These are phyloP conservation scores for Stygiomarasmius scandens DNA, from an alignment of 1,284 basidiomycete species.

Conservation along the genomic window DNA sequence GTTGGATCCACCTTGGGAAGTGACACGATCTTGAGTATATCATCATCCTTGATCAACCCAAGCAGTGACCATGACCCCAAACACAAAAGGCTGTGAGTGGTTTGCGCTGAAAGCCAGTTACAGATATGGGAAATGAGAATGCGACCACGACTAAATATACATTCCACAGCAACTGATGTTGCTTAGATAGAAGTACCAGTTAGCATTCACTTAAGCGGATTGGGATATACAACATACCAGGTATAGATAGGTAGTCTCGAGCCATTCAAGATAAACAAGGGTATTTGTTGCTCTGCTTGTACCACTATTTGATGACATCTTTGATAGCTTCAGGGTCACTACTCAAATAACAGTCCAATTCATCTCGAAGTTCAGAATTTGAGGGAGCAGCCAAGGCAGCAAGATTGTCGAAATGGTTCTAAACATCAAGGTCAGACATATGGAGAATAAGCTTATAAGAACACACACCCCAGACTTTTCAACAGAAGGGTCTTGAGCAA, in stretches of 20 bases:
- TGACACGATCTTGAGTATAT: background rate
- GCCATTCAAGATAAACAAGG: slow-evolving; percentile 33
- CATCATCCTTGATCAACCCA: background rate
- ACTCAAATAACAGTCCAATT: slow-evolving; percentile 28
- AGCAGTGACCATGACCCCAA: slow-evolving; percentile 27
- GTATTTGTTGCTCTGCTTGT: slow-evolving; percentile 21
- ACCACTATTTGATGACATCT: slow-evolving; percentile 34
- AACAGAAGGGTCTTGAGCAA: no score
- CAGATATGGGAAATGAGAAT: slow-evolving; percentile 31
- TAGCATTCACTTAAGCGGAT: background rate
- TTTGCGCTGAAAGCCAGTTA: slow-evolving; percentile 30
- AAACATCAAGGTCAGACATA: background rate
- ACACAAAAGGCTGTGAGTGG: slow-evolving; percentile 32
- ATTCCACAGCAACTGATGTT: slow-evolving; percentile 32
- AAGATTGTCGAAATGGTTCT: slow-evolving; percentile 21
- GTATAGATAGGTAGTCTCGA: slow-evolving; percentile 30
- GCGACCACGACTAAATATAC: slow-evolving; percentile 31
- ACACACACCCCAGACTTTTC: no score
- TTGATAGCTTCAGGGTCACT: slow-evolving; percentile 19
- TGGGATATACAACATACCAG: slow-evolving; percentile 23
- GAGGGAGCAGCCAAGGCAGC: slow-evolving; percentile 15
- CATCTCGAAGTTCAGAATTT: slow-evolving; percentile 10
- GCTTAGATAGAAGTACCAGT: slow-evolving; percentile 13
- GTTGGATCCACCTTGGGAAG: background rate
- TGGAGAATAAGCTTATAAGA: no score